Evolutionary conservation across 2,329 filamentous ascomycete species (phyloP), one percentile per base, ranked within the genome.

Genomic region (Aspergillus pseudotamarii): DNA sequence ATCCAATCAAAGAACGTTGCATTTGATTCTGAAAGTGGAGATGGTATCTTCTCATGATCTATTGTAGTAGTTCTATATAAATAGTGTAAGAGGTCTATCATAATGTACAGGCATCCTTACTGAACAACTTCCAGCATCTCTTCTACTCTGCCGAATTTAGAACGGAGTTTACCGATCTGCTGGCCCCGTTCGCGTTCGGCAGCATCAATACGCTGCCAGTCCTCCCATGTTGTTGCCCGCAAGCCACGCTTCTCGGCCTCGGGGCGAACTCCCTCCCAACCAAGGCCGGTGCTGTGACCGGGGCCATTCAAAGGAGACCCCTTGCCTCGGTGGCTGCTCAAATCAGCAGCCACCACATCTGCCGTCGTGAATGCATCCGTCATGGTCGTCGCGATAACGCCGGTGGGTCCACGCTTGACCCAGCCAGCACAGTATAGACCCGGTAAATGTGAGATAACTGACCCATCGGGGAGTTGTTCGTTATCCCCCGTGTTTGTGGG

Each of bases 311-410:
- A 70, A 60, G 89, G 86, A 0, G 76, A 78, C 14, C 67, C 66
- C 10, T 69, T 65, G 34, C 57, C 60, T 4, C 59, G 55, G 11
- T 72, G 63, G 9, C 64, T 73, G 57, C 80, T 73, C 90, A 93
- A 94, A 73, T 99, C 95, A n/a, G 86, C 80, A 0, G 86, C 86
- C 66, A 99, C 91, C 3, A 90, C 88, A 74, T 97, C 94, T 1
- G 89, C 95, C 0, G 93, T 97, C 10, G 87, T 85, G 72, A 98
- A 99, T 0, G 95, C 94, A 76, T 99, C 95, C 64, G 91, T 88
- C 93, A 99, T 96, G 0, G 95, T 99, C 34, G 90, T 93, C 1
- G 94, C 94, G 75, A 99, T 99, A 4, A 98, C 94, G 2, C 95
- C 95, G 0, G 93, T 97, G 0, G 95, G 94, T 0, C 95, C 95